Conservation (phyloP, 2,329 filamentous ascomycete genomes). For the Exophiala spinifera region DNA sequence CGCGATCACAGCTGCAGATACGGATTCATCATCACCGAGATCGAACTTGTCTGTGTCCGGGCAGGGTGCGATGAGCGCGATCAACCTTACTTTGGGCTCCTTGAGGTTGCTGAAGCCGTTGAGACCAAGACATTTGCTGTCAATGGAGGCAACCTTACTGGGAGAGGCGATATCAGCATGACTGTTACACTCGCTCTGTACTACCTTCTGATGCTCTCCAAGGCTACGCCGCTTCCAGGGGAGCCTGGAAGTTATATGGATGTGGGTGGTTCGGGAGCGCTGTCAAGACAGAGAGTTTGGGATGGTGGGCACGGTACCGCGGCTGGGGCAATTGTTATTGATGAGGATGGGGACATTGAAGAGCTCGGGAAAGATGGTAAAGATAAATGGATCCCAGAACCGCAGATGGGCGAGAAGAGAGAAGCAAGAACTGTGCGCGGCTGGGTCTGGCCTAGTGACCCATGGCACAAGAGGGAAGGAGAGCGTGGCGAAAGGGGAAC, state of each 20-base stretch:
- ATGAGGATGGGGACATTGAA: constrained; percentile 26
- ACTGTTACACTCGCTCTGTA: constrained; percentile 61
- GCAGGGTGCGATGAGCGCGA: constrained; percentile 63
- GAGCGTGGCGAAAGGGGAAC: constrained; percentile 32
- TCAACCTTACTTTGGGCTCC: constrained; percentile 80
- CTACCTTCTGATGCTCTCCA: constrained; percentile 64
- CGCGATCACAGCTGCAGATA: constrained; percentile 90
- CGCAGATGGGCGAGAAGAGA: constrained; percentile 57
- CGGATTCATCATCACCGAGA: constrained; percentile 94
- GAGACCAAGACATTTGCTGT: constrained; percentile 46
- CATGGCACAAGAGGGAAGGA: constrained; percentile 56
- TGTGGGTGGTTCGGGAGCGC: constrained; percentile 56
- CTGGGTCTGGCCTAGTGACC: constrained; percentile 62
- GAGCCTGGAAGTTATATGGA: constrained; percentile 59
- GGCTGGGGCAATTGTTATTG: constrained; percentile 11
- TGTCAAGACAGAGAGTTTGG: constrained; percentile 55
- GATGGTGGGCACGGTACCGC: constrained; percentile 22
- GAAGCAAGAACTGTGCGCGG: constrained; percentile 59
- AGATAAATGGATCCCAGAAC: constrained; percentile 62
- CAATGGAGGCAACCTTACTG: constrained; percentile 11
- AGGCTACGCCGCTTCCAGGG: constrained; percentile 56
- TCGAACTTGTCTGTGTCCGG: constrained; percentile 86
- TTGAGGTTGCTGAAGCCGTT: constrained; percentile 67
- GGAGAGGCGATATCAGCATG: constrained; percentile 39
- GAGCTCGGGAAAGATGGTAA: constrained; percentile 43